phyloP scores from a whole-genome alignment of 1,284 basidiomycete genomes.

The Naganishia cerealis region DNA sequence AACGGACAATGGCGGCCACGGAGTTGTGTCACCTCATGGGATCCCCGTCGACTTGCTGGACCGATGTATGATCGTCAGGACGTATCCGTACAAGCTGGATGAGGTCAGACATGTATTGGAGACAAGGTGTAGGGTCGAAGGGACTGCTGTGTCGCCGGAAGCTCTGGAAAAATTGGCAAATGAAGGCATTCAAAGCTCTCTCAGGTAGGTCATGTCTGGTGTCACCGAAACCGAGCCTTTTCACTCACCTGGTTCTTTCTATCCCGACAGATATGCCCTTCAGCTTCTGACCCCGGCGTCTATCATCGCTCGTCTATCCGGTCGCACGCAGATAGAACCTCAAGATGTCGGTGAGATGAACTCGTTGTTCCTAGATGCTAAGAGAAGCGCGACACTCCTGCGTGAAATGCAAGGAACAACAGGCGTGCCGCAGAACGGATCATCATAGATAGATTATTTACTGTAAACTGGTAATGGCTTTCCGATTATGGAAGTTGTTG shows the following conservation, averaged over 20 bases:
- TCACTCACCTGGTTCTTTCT: not conserved
- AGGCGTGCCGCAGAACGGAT: not conserved
- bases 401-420: conserved; percentile 39
- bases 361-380: conserved; percentile 91
- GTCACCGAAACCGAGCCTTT: conserved; percentile 1
- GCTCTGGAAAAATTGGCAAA: conserved; percentile 79
- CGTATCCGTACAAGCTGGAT: conserved; percentile 76
- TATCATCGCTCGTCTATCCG: conserved; percentile 76
- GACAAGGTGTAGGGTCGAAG: conserved; percentile 81
- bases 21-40: conserved; percentile 89
- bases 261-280: conserved; percentile 71
- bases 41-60: conserved; percentile 92
- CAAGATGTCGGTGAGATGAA: conserved; percentile 90
- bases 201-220: conserved; percentile 59
- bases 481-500: not conserved
- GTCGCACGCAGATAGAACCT: conserved; percentile 74
- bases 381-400: conserved; percentile 55
- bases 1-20: conserved; percentile 57
- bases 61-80: conserved; percentile 95
- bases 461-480: not conserved
- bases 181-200: conserved; percentile 78
- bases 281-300: conserved; percentile 89
- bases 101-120: conserved; percentile 87
- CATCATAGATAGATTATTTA: not conserved
- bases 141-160: conserved; percentile 70